A percentile compares a stretch with the other conserved stretches of the same genome.
These are phyloP conservation scores for Paratinospora sagittata DNA, from an alignment of 164 flowering plant genomes.

Conservation along the genomic window DNA sequence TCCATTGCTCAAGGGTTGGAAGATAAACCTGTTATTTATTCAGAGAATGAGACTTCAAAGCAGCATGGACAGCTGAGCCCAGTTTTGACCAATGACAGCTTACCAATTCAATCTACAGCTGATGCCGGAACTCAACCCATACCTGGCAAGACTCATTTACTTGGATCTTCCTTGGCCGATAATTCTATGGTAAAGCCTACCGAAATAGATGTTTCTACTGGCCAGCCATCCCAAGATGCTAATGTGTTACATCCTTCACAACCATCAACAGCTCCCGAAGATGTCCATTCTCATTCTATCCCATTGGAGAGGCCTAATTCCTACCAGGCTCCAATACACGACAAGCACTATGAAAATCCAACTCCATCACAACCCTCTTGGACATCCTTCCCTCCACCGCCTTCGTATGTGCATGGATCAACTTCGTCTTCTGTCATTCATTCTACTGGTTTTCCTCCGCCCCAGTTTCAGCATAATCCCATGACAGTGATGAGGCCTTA, in stretches of 20 bases:
- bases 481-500: slow-evolving; percentile 24
- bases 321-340: slow-evolving; percentile 27
- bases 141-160: slow-evolving; percentile 1
- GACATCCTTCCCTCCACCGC: slow-evolving; percentile 34
- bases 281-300: slow-evolving; percentile 21
- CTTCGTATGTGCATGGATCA: slow-evolving; percentile 19
- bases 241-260: slow-evolving; percentile 18
- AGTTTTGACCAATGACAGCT: slow-evolving; percentile 2
- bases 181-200: background rate
- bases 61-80: background rate
- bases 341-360: slow-evolving; percentile 28
- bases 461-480: slow-evolving; percentile 36
- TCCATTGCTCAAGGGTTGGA: slow-evolving; percentile 16
- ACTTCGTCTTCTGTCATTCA: slow-evolving; percentile 18
- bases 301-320: slow-evolving; percentile 24
- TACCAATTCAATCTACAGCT: slow-evolving; percentile 1
- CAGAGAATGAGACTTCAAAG: slow-evolving; percentile 7
- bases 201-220: background rate
- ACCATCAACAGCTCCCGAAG: slow-evolving; percentile 17
- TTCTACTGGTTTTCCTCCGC: slow-evolving; percentile 18
- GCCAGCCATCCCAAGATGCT: background rate
- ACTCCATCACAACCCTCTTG: slow-evolving; percentile 29
- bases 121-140: slow-evolving; percentile 4
- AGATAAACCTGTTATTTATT: background rate
- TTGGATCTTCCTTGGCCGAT: background rate